Evolutionary conservation across 768 basidiomycete genomes (phyloP).

Genomic region (Mycena galericulata): DNA sequence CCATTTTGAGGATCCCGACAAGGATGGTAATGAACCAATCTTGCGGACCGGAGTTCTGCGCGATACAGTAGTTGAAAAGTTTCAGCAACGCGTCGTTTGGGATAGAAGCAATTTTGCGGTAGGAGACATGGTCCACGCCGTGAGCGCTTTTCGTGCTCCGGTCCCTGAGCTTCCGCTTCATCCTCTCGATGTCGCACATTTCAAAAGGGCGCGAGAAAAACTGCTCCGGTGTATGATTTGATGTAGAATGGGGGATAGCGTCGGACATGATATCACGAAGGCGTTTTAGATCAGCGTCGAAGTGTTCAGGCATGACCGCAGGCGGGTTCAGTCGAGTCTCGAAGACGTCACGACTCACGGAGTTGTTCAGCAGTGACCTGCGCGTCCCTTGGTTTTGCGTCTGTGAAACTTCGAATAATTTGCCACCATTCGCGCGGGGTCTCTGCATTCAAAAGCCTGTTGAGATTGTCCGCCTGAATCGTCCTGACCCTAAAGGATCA

Average conservation of each 20-base stretch:
- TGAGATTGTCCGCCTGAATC: too few relatives aligned
- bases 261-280: neutral
- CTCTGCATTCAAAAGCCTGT: too few relatives aligned
- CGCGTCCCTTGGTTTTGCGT: neutral
- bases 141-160: constrained; percentile 9
- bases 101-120: too few relatives aligned
- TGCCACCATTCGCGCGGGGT: too few relatives aligned
- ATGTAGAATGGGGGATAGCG: neutral
- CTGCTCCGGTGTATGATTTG: neutral
- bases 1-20: constrained; percentile 33
- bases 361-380: constrained; percentile 9
- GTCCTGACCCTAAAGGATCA: too few relatives aligned
- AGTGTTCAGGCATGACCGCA: constrained; percentile 1
- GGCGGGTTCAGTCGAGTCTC: constrained; percentile 8
- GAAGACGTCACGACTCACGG: neutral
- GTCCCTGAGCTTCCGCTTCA: constrained; percentile 1
- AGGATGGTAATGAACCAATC: constrained; percentile 20
- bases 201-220: constrained; percentile 15
- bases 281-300: neutral
- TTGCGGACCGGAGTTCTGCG: neutral
- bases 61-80: constrained; percentile 1
- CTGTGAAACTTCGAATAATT: too few relatives aligned
- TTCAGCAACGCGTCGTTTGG: constrained; percentile 16
- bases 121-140: constrained; percentile 6
- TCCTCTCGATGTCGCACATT: neutral